Evolutionary conservation across 768 basidiomycete species (phyloP).

Genomic region (Phylloporus sp.): DNA sequence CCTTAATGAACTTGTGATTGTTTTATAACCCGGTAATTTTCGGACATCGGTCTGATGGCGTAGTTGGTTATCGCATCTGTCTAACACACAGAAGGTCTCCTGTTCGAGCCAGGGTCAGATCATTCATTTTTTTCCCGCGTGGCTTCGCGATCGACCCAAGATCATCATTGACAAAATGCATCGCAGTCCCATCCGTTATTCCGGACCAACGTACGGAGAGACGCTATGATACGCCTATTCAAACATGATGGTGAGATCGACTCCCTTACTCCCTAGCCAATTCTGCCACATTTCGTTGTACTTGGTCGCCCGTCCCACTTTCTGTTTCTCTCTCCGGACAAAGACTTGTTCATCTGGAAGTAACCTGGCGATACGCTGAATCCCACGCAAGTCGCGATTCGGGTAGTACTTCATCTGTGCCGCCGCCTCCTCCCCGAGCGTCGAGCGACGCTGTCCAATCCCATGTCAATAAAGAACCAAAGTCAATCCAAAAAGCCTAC

Average conservation of each 20-base stretch:
- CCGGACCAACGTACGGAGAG: too few relatives aligned
- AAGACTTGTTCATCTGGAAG: slow-evolving; percentile 38
- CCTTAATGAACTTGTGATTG: too few relatives aligned
- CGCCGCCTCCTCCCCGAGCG: slow-evolving; percentile 33
- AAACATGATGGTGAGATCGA: slow-evolving; percentile 35
- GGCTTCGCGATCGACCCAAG: too few relatives aligned
- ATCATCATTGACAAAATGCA: too few relatives aligned
- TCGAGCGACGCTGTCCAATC: slow-evolving; percentile 33
- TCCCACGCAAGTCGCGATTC: slow-evolving; percentile 36
- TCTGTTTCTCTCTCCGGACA: slow-evolving; percentile 2
- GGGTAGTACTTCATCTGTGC: slow-evolving; percentile 35
- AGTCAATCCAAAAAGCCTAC: background rate
- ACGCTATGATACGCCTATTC: slow-evolving; percentile 16
- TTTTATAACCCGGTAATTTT: too few relatives aligned
- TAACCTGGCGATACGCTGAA: slow-evolving; percentile 40
- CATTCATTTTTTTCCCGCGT: background rate
- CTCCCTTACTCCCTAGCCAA: slow-evolving; percentile 37
- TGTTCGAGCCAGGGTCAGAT: slow-evolving; percentile 23
- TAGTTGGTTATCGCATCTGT: slow-evolving; percentile 84
- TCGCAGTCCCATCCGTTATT: too few relatives aligned
- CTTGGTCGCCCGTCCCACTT: slow-evolving; percentile 18
- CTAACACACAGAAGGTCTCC: slow-evolving; percentile 55
- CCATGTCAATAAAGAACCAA: background rate
- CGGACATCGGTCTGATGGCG: slow-evolving; percentile 48
- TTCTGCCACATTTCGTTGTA: slow-evolving; percentile 37